phyloP scores from a whole-genome alignment of 495 filamentous ascomycete species.

The Stereocaulon alpinum region DNA sequence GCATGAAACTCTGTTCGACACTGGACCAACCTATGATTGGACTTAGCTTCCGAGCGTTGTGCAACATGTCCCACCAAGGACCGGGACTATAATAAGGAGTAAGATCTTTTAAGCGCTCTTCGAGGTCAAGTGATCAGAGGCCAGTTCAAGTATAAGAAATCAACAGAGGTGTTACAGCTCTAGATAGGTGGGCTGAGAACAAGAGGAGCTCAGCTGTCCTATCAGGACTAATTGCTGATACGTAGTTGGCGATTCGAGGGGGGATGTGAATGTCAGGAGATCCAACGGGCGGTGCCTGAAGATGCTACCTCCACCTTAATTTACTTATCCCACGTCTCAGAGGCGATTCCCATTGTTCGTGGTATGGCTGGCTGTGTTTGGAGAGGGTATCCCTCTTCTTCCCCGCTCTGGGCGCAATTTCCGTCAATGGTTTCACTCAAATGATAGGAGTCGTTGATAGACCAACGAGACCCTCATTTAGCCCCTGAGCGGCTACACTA shows the following conservation, averaged over 20 bases:
- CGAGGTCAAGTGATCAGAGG: background rate
- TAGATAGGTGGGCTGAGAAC: background rate
- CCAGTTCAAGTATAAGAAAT: background rate
- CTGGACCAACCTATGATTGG: too few relatives aligned
- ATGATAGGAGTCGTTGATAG: background rate
- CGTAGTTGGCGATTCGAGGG: background rate
- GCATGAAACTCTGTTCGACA: too few relatives aligned
- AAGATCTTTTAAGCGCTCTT: background rate
- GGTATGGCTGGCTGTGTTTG: background rate
- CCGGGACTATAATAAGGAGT: background rate
- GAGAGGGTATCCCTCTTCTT: background rate
- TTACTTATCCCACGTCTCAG: background rate
- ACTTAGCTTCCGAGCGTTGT: too few relatives aligned
- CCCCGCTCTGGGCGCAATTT: conserved; percentile 2
- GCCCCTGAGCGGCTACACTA: conserved; percentile 4
- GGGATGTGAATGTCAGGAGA: background rate
- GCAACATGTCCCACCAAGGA: too few relatives aligned
- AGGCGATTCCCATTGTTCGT: background rate
- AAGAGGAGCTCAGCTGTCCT: background rate
- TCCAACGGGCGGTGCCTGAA: background rate
- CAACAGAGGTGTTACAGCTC: background rate
- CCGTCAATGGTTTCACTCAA: background rate
- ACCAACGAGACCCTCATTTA: background rate
- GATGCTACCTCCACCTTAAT: background rate
- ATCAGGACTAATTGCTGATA: background rate